A percentile compares a stretch with the other conserved stretches of the same genome.
Conservation (phyloP, 257 asterid species). For the Solanum pinnatisectum region DNA sequence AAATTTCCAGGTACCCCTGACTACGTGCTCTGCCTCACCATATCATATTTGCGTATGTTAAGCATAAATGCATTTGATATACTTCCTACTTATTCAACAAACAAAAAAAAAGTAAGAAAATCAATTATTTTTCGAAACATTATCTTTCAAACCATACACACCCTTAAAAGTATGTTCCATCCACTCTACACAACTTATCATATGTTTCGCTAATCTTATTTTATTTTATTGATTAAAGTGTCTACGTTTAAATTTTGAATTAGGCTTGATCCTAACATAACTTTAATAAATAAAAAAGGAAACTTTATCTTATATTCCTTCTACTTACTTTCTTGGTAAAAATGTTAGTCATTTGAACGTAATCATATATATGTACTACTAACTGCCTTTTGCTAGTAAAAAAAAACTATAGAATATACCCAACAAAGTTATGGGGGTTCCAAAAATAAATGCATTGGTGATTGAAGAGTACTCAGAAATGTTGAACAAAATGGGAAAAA, state of each 20-base stretch:
- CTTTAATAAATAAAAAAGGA: neutral
- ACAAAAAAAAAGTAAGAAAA: neutral
- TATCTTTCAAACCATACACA: neutral
- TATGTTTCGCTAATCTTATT: neutral
- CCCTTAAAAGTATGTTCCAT: neutral
- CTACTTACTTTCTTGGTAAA: neutral
- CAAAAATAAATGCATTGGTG: slow-evolving; percentile 21
- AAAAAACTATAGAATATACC: neutral
- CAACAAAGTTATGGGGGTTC: slow-evolving; percentile 9
- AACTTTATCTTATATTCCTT: neutral
- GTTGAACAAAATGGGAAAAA: slow-evolving; percentile 1
- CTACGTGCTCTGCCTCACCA: neutral
- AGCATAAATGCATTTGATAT: neutral
- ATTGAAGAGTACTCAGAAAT: slow-evolving; percentile 6
- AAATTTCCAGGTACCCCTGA: no score
- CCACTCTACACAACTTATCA: neutral
- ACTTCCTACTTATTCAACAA: neutral
- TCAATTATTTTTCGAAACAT: neutral
- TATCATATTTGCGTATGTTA: neutral
- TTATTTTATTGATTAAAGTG: neutral
- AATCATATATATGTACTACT: neutral
- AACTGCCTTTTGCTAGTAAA: neutral
- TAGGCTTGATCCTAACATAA: neutral
- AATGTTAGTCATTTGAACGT: neutral
- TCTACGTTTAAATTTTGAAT: neutral